phyloP scores from a whole-genome alignment of 106 monocot species.

The Vanilla planifolia region DNA sequence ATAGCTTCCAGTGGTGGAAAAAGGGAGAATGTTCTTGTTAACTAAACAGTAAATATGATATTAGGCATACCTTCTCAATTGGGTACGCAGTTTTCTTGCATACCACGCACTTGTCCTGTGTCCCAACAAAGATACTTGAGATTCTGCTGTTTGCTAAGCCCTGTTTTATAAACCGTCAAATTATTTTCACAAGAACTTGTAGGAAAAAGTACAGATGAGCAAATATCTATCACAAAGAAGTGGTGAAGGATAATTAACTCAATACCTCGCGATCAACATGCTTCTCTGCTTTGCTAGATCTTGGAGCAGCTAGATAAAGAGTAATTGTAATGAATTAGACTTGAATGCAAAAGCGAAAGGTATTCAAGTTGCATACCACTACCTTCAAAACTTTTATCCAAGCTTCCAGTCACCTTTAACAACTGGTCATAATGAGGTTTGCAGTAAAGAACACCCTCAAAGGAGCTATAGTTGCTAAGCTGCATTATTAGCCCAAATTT shows the following conservation, averaged over 20 bases:
- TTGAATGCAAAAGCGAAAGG: background rate
- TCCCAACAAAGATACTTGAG: constrained; percentile 53
- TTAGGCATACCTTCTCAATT: constrained; percentile 45
- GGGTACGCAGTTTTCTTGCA: constrained; percentile 75
- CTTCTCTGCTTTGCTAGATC: constrained; percentile 26
- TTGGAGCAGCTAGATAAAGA: constrained; percentile 24
- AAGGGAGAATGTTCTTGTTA: too few relatives aligned
- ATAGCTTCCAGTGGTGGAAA: too few relatives aligned
- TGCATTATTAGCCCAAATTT: constrained; percentile 19
- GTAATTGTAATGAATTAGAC: background rate
- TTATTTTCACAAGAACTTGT: background rate
- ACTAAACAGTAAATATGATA: too few relatives aligned
- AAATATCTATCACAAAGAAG: background rate
- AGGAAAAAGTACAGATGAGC: background rate
- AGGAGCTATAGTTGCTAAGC: constrained; percentile 64
- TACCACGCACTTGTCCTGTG: constrained; percentile 62
- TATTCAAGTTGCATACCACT: background rate
- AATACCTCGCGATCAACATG: constrained; percentile 33
- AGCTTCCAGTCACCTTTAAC: constrained; percentile 61
- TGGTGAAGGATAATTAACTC: background rate
- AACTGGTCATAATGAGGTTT: constrained; percentile 83
- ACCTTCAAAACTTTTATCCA: constrained; percentile 81
- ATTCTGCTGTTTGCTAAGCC: constrained; percentile 18
- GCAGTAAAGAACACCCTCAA: constrained; percentile 72
- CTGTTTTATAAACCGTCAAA: constrained; percentile 18